Conservation (phyloP, 306 rosid species). For the Acacia melanoxylon region DNA sequence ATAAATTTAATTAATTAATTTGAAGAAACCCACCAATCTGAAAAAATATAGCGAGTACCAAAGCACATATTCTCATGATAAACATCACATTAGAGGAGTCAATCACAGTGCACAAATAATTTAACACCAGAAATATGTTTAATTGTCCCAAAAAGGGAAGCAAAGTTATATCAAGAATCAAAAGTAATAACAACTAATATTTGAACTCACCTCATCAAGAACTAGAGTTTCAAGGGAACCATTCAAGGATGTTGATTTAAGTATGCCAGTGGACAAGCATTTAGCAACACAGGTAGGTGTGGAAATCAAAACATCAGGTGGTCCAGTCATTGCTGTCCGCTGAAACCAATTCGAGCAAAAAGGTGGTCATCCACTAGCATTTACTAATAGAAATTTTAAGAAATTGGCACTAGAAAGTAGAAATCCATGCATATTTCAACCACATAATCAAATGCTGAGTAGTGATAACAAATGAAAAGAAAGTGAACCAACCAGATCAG, state of each 20-base stretch:
- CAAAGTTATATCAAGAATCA: slow-evolving; percentile 3
- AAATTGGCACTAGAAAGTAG: neutral
- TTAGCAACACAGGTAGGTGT: slow-evolving; percentile 87
- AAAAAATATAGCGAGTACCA: slow-evolving; percentile 7
- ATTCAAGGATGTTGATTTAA: slow-evolving; percentile 53
- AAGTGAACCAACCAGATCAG: slow-evolving; percentile 71
- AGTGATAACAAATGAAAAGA: neutral
- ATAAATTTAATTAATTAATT: neutral
- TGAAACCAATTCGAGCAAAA: slow-evolving; percentile 38
- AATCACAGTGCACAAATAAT: neutral
- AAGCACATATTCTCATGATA: neutral
- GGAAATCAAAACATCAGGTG: slow-evolving; percentile 83
- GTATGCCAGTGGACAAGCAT: slow-evolving; percentile 71
- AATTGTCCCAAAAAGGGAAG: neutral
- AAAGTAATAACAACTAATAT: neutral
- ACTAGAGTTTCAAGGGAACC: slow-evolving; percentile 84
- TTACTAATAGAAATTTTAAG: slow-evolving; percentile 13
- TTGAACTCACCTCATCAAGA: slow-evolving; percentile 78
- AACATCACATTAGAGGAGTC: neutral
- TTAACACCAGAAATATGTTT: neutral
- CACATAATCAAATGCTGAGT: neutral
- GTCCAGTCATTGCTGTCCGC: slow-evolving; percentile 72
- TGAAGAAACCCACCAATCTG: neutral
- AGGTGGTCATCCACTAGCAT: neutral
- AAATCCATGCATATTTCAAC: neutral